Conservation (phyloP, 2,329 filamentous ascomycete species). For the Aspergillus sp. region DNA sequence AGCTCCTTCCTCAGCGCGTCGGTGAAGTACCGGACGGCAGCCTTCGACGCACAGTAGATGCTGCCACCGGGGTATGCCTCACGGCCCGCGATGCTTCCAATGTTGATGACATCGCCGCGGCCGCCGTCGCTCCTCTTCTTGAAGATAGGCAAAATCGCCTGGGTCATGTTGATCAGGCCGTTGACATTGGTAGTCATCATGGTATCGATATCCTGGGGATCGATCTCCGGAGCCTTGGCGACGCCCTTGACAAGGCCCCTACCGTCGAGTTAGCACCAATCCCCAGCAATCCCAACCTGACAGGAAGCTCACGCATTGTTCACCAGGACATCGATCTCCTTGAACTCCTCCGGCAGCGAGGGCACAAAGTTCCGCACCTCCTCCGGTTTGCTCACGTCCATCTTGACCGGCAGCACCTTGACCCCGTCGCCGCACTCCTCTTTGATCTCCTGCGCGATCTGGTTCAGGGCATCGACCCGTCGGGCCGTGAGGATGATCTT, state of each 20-base stretch:
- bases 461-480: constrained; percentile 64
- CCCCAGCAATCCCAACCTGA: too few relatives aligned
- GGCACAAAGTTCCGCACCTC: constrained; percentile 65
- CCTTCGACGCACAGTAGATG: constrained; percentile 92
- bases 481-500: constrained; percentile 85
- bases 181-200: constrained; percentile 95
- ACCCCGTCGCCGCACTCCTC: constrained; percentile 70
- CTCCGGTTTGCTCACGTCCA: constrained; percentile 75
- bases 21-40: constrained; percentile 75
- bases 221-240: constrained; percentile 75
- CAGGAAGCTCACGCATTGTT: constrained; percentile 90
- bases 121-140: constrained; percentile 60
- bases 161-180: constrained; percentile 92
- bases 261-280: too few relatives aligned
- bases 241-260: constrained; percentile 85
- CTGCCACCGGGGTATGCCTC: constrained; percentile 76
- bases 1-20: constrained; percentile 75
- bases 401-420: constrained; percentile 68
- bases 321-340: constrained; percentile 76
- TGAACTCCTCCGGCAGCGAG: constrained; percentile 69
- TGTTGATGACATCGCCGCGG: constrained; percentile 87
- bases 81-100: constrained; percentile 83
- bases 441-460: constrained; percentile 67
- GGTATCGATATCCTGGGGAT: constrained; percentile 66
- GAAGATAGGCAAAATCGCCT: constrained; percentile 77